Base-by-base conservation (phyloP, 2,329 filamentous ascomycete species). In the Epichloe elymi region DNA sequence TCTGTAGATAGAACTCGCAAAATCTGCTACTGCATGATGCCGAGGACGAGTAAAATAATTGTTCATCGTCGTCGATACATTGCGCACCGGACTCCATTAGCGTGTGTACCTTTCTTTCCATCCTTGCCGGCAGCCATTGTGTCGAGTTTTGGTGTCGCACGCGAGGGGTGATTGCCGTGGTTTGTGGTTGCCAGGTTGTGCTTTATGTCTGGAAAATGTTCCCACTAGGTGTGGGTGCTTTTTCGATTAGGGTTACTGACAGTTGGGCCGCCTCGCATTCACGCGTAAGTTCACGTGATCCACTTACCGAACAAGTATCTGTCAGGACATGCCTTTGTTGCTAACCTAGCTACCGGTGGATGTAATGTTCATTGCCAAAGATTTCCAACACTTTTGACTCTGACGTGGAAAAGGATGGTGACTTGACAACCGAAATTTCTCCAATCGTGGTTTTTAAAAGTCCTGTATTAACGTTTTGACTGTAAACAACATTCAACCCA, bases 21-120 rank as follows among this genome's bases (percentile, higher is more conserved):
- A 80, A 78, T 80, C 80, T 83, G 80, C 80, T 84, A 74, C 76
- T 82, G 80, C 80, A 80, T 75, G 74, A 75, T 79, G 75, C 75
- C 67, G 40, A 49, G 44, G 38, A 47, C 48, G 37, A 48, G 23
- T 48, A 8, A 33, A 37, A 3, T 11, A 26, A 17, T 41, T 39
- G 53, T 57, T 53, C 51, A 53, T 51, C 26, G 41, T 33, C 45
- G 53, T 51, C 44, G 47, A 45, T 17, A 30, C 37, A 40, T 48
- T 52, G 51, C 39, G 49, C 49, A 50, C 46, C 51, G 44, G 48
- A 53, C 40, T 46, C 26, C 50, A 53, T 54, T 60, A 67, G 64
- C 59, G 63, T 68, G 63, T 68, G 64, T 74, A 74, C 71, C 71
- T 73, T 75, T 74, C 67, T 71, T 70, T 57, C 69, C 60, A 62